Evolutionary conservation across 352 stramenopile species (phyloP).

Genomic region (Globisporangium megalacanthum): DNA sequence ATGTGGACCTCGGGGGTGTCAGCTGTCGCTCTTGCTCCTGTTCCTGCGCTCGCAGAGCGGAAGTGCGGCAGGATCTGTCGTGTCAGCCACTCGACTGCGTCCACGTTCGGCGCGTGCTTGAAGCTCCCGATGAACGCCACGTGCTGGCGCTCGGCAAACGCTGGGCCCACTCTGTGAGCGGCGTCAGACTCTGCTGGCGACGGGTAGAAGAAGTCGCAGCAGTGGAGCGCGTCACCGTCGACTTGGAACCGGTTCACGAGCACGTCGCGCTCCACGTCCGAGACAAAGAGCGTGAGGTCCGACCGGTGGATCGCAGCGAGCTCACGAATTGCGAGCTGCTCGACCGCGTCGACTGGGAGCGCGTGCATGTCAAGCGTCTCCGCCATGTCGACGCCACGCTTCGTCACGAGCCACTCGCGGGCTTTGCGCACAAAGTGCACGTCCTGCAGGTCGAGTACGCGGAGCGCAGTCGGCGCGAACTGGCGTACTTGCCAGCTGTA

Average conservation of each 20-base stretch:
- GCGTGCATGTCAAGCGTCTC: constrained; percentile 32
- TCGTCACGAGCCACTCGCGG: constrained; percentile 78
- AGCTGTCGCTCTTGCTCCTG: constrained; percentile 2
- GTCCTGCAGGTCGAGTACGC: constrained; percentile 92
- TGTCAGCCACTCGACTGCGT: constrained; percentile 80
- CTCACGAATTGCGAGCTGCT: constrained; percentile 70
- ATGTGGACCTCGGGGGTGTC: constrained; percentile 62
- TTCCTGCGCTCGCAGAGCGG: constrained; percentile 12
- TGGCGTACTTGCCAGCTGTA: constrained; percentile 75
- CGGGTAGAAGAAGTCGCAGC: constrained; percentile 73
- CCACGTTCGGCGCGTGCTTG: constrained; percentile 89
- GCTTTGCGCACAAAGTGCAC: constrained; percentile 86
- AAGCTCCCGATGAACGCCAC: constrained; percentile 92
- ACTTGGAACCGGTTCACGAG: constrained; percentile 64
- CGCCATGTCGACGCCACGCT: constrained; percentile 29
- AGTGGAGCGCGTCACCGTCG: constrained; percentile 29
- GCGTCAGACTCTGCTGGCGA: constrained; percentile 2
- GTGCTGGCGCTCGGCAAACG: constrained; percentile 33
- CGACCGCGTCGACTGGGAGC: constrained; percentile 35
- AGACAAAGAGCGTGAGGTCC: constrained; percentile 73
- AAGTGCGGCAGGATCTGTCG: constrained; percentile 70
- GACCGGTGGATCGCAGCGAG: constrained; percentile 72
- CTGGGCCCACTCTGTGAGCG: constrained; percentile 11
- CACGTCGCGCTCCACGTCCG: constrained; percentile 51
- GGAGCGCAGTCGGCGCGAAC: constrained; percentile 70